Base-by-base conservation (phyloP, 192 early-diverging fungal genomes). In the Entomortierella beljakovae region DNA sequence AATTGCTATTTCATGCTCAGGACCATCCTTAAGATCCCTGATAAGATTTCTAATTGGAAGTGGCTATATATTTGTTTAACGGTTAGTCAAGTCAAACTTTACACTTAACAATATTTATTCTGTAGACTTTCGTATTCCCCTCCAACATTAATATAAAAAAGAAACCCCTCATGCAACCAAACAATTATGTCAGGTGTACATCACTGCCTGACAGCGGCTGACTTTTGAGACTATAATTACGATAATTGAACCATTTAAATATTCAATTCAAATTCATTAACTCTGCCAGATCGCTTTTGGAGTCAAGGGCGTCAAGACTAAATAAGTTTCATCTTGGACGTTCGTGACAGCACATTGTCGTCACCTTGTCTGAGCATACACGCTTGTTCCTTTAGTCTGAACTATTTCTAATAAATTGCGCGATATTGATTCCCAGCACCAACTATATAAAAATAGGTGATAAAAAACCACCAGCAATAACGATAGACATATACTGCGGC, bases 1-100 rank as follows among this genome's bases (percentile, higher is more conserved):
- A 2, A 49, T 71, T 26, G 87, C 76, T 77, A 95, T 88, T 37
- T 88, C 85, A 46, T 77, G 84, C 50, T 89, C 88, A 29, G 72
- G 70, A 65, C 82, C 81, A 31, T 84, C 84, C 33, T 77, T 79
- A 8, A 91, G 80, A 8, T 68, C 74, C 56, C 85, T 81, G 66
- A 88, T 86, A 57, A 89, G 62, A 43, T 62, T 81, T 68, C 81
- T 80, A 40, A 93, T 66, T 18, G 83, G 73, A 42, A 85, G 81
- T 64, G 86, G 80, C 91, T 93, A 81, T 61, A 55, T 25, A 43
- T 25, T n/a, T n/a, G n/a, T n/a, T n/a, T n/a, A n/a, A n/a, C n/a
- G n/a, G n/a, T n/a, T n/a, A n/a, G n/a, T n/a, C n/a, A n/a, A n/a
- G n/a, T n/a, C n/a, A n/a, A n/a, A n/a, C n/a, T n/a, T n/a, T n/a